A percentile compares a stretch with the other conserved stretches of the same genome.
phyloP scores from a whole-genome alignment of 2,329 filamentous ascomycete genomes.

The Talaromyces funiculosus region DNA sequence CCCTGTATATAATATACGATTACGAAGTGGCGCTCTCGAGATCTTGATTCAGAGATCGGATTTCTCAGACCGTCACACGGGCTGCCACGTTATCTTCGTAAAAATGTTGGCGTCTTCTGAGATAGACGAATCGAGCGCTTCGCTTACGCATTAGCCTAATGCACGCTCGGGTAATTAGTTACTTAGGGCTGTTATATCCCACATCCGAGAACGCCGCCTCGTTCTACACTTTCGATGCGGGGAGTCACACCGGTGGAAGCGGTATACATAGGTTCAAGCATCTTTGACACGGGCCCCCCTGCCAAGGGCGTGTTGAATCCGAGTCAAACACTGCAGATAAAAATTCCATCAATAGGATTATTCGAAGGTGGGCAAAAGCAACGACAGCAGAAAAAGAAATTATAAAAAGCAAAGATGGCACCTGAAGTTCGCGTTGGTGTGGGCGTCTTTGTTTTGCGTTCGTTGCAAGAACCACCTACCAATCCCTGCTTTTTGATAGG shows the following conservation, averaged over 20 bases:
- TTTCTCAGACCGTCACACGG: background rate
- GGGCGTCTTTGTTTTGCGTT: constrained; percentile 43
- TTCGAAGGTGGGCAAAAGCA: background rate
- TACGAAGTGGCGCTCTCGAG: background rate
- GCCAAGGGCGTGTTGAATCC: background rate
- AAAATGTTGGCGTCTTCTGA: background rate
- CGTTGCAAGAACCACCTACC: constrained; percentile 37
- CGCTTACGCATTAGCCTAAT: background rate
- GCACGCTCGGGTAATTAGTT: background rate
- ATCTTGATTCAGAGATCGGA: background rate
- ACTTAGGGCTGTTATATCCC: background rate
- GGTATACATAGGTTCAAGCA: background rate
- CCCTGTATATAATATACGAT: background rate
- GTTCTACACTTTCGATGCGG: background rate
- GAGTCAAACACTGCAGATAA: background rate
- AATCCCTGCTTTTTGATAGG: constrained; percentile 14
- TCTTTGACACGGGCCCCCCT: too few relatives aligned
- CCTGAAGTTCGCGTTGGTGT: constrained; percentile 40
- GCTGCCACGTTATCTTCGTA: background rate
- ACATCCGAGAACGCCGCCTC: background rate
- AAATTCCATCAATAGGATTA: background rate
- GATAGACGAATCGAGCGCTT: background rate
- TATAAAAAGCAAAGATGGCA: constrained; percentile 10
- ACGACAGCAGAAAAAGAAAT: background rate
- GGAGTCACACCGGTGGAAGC: background rate